phyloP scores from a whole-genome alignment of 169 alveolate species.

The Plasmodium knowlesi region DNA sequence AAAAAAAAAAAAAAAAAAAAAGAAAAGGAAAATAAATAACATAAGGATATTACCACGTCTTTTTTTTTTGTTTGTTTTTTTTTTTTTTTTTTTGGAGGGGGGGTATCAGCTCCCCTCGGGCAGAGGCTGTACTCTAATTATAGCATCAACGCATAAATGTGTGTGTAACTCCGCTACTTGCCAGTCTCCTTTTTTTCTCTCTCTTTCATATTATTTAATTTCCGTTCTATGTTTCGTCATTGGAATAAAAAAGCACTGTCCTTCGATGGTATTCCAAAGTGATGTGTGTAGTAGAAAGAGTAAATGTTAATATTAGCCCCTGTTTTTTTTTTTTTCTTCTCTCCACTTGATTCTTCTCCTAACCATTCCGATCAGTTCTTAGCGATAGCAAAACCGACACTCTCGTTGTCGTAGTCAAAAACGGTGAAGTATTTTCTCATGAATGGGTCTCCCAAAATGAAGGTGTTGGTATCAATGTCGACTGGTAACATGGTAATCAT shows the following conservation, averaged over 20 bases:
- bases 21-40: background rate
- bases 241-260: background rate
- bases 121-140: background rate
- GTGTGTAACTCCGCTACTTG: background rate
- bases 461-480: constrained; percentile 34
- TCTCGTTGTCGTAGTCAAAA: constrained; percentile 71
- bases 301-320: background rate
- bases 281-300: background rate
- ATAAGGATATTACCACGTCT: background rate
- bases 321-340: background rate
- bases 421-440: constrained; percentile 75
- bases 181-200: background rate
- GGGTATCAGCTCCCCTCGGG: background rate
- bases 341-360: background rate
- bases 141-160: background rate
- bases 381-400: constrained; percentile 71
- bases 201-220: background rate
- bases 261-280: background rate
- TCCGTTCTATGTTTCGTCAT: background rate
- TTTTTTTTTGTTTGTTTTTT: background rate
- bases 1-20: background rate
- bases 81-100: background rate
- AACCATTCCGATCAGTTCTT: background rate
- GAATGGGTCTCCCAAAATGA: constrained; percentile 75
- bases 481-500: constrained; percentile 13